Conservation (phyloP, 345 rosid genomes). For the Balakata baccata region DNA sequence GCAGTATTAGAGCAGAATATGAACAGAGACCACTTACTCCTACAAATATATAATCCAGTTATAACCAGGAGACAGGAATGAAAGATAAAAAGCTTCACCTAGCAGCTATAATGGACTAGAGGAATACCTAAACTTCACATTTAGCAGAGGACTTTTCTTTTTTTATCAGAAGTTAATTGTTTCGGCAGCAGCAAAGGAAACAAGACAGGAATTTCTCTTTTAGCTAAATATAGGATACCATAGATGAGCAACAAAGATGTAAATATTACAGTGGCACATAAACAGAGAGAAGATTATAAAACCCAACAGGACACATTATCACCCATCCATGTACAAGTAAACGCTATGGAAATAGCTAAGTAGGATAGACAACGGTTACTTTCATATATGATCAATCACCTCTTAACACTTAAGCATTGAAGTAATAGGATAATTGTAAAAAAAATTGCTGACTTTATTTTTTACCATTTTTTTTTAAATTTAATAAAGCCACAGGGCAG, state of each 20-base stretch:
- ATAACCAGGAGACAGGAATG: background rate
- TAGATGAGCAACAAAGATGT: background rate
- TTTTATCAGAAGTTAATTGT: slow-evolving; percentile 3
- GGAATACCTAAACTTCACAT: background rate
- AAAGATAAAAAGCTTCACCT: background rate
- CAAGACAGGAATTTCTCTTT: background rate
- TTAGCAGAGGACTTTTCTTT: background rate
- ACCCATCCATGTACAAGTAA: background rate
- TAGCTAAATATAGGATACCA: background rate
- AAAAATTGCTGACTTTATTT: no score
- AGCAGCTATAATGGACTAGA: background rate
- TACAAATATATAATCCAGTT: background rate
- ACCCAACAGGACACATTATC: background rate
- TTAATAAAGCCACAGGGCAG: no score
- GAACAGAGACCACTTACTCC: background rate
- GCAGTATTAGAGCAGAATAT: background rate
- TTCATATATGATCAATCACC: no score
- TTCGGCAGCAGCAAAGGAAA: background rate
- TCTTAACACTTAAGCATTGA: no score
- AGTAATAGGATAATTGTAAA: no score
- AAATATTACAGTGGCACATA: background rate
- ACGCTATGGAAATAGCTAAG: background rate
- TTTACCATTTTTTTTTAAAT: no score
- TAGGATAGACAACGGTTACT: background rate
- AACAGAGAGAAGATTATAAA: background rate